These are phyloP conservation scores for Parafenestella ontariensis DNA, from an alignment of 2,329 filamentous ascomycete genomes.

Conservation along the genomic window DNA sequence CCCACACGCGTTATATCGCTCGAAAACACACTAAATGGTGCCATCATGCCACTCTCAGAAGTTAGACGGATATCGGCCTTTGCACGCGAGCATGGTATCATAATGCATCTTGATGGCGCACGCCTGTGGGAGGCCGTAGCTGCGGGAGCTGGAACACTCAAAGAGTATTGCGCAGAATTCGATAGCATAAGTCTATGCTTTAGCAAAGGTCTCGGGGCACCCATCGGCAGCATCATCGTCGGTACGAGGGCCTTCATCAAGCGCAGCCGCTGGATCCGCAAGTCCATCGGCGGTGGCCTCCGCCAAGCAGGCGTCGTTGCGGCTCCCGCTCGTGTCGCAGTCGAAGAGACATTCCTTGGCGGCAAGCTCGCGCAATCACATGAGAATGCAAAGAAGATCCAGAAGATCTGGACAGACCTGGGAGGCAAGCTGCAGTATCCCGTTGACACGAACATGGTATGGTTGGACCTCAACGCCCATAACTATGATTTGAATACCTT, in stretches of 20 bases:
- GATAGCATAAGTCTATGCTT: conserved; percentile 82
- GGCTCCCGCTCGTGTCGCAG: conserved; percentile 75
- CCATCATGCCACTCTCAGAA: conserved; percentile 78
- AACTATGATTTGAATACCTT: conserved; percentile 62
- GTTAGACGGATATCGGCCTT: conserved; percentile 73
- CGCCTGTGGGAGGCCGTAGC: conserved; percentile 82
- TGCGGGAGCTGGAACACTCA: conserved; percentile 70
- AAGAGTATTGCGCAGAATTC: conserved; percentile 72
- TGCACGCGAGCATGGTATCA: conserved; percentile 67
- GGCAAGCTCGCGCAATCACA: conserved; percentile 69
- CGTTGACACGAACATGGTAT: conserved; percentile 91
- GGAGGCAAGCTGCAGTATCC: conserved; percentile 74
- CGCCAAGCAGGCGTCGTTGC: conserved; percentile 79
- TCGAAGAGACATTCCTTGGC: conserved; percentile 79
- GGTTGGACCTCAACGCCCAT: conserved; percentile 74
- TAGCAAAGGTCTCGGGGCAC: conserved; percentile 82
- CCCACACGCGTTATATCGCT: conserved; percentile 82
- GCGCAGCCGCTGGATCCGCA: conserved; percentile 77
- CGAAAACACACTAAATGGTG: conserved; percentile 85
- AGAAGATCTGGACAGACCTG: conserved; percentile 69
- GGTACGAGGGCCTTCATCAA: conserved; percentile 65
- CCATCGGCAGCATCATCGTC: conserved; percentile 78
- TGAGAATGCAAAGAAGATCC: conserved; percentile 67
- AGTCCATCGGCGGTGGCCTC: conserved; percentile 80
- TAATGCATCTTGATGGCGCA: conserved; percentile 80